Percentiles rank a stretch among this genome's conserved stretches.
phyloP scores from a whole-genome alignment of 306 rosid genomes.

The Cicer arietinum region DNA sequence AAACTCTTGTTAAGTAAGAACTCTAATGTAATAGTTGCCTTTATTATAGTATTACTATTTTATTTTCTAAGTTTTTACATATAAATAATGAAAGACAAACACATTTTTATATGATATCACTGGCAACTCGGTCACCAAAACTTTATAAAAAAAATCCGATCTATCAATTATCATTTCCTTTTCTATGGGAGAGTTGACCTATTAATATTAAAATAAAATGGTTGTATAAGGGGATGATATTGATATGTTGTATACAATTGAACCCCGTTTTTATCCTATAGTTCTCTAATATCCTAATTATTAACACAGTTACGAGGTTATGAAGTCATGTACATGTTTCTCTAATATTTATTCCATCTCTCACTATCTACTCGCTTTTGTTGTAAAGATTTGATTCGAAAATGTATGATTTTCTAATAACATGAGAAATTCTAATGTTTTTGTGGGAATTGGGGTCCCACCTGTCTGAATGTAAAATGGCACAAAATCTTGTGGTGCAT shows the following conservation, averaged over 20 bases:
- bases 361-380: background rate
- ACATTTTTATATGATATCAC: background rate
- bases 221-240: background rate
- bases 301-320: background rate
- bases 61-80: too few relatives aligned
- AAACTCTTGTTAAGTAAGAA: too few relatives aligned
- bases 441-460: constrained; percentile 44
- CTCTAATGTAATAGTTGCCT: too few relatives aligned
- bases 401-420: constrained; percentile 21
- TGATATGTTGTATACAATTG: background rate
- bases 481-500: constrained; percentile 62
- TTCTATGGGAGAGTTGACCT: background rate
- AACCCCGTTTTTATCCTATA: constrained; percentile 38
- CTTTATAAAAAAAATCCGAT: background rate
- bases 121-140: background rate
- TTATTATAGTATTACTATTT: too few relatives aligned
- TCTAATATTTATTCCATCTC: constrained; percentile 25
- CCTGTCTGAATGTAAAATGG: constrained; percentile 51
- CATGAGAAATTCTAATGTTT: constrained; percentile 42
- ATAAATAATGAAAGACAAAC: background rate
- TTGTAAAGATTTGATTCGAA: constrained; percentile 26
- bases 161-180: background rate
- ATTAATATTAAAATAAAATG: constrained; percentile 18
- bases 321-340: constrained; percentile 42
- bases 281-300: background rate